Evolutionary conservation across 768 basidiomycete genomes (phyloP), one percentile per base, ranked within the genome.

Genomic region (Cystobasidium ongulense): DNA sequence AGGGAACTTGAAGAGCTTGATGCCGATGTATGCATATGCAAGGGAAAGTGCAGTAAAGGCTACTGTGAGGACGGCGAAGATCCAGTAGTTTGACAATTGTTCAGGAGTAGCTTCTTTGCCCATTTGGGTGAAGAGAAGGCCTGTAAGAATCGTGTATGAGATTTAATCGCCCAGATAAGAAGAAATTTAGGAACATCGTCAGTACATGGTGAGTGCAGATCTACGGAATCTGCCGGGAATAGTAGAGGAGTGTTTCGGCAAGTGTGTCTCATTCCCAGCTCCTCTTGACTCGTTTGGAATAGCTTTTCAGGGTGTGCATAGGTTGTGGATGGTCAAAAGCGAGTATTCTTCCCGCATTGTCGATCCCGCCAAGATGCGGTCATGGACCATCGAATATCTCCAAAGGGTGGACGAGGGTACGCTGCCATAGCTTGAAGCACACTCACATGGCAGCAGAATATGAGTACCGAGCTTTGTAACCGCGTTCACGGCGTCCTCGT

Each of bases 121-220:
- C 72, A 73, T 73, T 27, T 73, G 61, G 50, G 72, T 73, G 25
- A 73, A 73, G 23, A 73, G 63, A 29, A 73, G 72, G 33, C 63
- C 63, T 64, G 63, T 4, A 25, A 27, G n/a, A n/a, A n/a, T n/a
- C n/a, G n/a, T n/a, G n/a, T n/a, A n/a, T n/a, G n/a, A n/a, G n/a
- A n/a, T n/a, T n/a, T n/a, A n/a, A n/a, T n/a, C n/a, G n/a, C n/a
- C n/a, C n/a, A n/a, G 8, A 61, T 38, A 33, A 25, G 23, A 25
- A 4, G 27, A 33, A 4, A 38, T 8, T 11, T 61, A 15, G 31
- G 59, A 17, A 61, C 21, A 61, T 13, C 2, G 31, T 61, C 21
- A 38, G 31, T 17, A 10, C 23, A 27, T 17, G 21, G 46, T 50
- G 18, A 17, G 46, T 50, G 15, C n/a, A 7, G 46, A 17, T 50